phyloP scores from a whole-genome alignment of 768 basidiomycete genomes.

The Cyclocybe aegerita region DNA sequence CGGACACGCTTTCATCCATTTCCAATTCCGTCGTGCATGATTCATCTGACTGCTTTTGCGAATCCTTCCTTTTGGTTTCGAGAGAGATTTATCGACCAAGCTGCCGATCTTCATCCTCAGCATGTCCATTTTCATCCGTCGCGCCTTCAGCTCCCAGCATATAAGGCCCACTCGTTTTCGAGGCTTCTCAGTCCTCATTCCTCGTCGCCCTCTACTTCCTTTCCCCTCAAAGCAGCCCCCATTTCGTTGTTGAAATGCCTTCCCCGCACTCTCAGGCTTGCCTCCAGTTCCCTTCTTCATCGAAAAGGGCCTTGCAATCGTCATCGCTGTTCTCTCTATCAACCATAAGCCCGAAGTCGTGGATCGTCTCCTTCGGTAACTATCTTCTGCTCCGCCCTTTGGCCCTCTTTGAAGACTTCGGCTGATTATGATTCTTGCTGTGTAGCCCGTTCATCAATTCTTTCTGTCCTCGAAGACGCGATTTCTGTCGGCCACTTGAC shows the following conservation, averaged over 20 bases:
- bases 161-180: slow-evolving; percentile 35
- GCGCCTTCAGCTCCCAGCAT: slow-evolving; percentile 27
- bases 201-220: slow-evolving; percentile 13
- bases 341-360: slow-evolving; percentile 45
- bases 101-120: slow-evolving; percentile 44
- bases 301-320: slow-evolving; percentile 40
- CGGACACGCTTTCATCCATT: slow-evolving; percentile 25
- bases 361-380: slow-evolving; percentile 51
- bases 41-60: slow-evolving; percentile 32
- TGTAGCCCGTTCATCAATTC: slow-evolving; percentile 59
- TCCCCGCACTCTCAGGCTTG: slow-evolving; percentile 35
- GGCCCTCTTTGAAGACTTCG: slow-evolving; percentile 1
- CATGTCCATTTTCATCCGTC: slow-evolving; percentile 32
- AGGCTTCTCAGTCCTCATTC: slow-evolving; percentile 23
- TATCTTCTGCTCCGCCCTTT: background rate
- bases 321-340: slow-evolving; percentile 44
- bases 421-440: slow-evolving; percentile 10
- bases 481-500: slow-evolving; percentile 61
- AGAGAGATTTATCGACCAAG: slow-evolving; percentile 25
- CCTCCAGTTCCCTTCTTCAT: slow-evolving; percentile 40
- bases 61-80: slow-evolving; percentile 30
- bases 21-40: slow-evolving; percentile 23
- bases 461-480: slow-evolving; percentile 56
- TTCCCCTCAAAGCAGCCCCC: slow-evolving; percentile 7
- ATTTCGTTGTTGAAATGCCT: slow-evolving; percentile 29